Evolutionary conservation across 768 basidiomycete species (phyloP).

Genomic region (Boletus edulis): DNA sequence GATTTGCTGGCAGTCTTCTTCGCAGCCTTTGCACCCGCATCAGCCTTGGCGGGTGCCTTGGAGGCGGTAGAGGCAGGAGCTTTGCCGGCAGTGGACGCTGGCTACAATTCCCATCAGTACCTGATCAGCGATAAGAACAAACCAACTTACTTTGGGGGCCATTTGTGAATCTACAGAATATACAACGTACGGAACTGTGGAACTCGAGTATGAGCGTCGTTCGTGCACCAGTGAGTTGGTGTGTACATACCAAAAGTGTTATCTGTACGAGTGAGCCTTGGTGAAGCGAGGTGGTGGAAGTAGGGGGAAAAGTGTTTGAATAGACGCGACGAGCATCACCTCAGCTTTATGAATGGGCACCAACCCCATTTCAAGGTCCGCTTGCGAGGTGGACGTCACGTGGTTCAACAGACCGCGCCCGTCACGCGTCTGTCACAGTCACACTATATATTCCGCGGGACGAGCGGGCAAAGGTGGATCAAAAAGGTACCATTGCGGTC

Average conservation of each 20-base stretch:
- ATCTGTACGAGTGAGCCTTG: conserved; percentile 16
- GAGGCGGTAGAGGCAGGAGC: conserved; percentile 51
- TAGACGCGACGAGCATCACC: conserved; percentile 28
- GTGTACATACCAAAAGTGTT: conserved; percentile 24
- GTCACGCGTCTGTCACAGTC: conserved; percentile 34
- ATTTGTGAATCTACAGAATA: conserved; percentile 32
- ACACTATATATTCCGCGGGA: conserved; percentile 14
- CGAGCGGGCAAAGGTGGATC: neutral
- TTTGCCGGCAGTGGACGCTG: conserved; percentile 40
- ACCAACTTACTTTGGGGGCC: conserved; percentile 35
- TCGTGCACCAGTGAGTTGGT: neutral
- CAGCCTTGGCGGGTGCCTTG: conserved; percentile 53
- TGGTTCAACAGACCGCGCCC: conserved; percentile 36
- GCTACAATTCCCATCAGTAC: conserved; percentile 28
- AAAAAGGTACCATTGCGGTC: neutral
- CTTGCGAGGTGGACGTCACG: conserved; percentile 25
- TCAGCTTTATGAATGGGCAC: conserved; percentile 35
- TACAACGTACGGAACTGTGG: conserved; percentile 30
- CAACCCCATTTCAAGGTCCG: conserved; percentile 34
- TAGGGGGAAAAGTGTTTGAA: conserved; percentile 24
- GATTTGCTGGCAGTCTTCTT: conserved; percentile 63
- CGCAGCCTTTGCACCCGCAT: conserved; percentile 47
- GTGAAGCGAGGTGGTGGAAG: conserved; percentile 27
- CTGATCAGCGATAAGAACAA: conserved; percentile 6
- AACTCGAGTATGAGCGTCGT: conserved; percentile 11